Evolutionary conservation across 2,329 filamentous ascomycete species (phyloP).

Genomic region (Microascus cirrosus): DNA sequence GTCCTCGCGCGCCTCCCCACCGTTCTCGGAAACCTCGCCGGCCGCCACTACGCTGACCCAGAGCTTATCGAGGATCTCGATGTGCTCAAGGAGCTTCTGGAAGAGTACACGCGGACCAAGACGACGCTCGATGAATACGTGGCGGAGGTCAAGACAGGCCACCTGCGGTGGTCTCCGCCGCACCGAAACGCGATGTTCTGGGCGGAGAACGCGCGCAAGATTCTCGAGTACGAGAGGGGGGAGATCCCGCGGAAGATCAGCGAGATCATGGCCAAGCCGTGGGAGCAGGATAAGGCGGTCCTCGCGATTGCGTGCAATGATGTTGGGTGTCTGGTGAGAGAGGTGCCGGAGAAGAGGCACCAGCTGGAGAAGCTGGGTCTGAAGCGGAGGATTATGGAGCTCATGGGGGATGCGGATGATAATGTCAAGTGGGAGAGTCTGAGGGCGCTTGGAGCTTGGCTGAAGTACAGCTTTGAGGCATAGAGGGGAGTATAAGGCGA

Average conservation of each 20-base stretch:
- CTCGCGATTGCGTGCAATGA: conserved; percentile 90
- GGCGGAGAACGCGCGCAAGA: conserved; percentile 81
- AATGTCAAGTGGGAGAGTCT: conserved; percentile 87
- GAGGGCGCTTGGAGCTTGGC: conserved; percentile 60
- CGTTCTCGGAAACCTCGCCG: conserved; percentile 50
- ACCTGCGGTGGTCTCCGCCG: conserved; percentile 85
- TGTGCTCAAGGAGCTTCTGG: conserved; percentile 49
- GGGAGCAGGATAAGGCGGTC: conserved; percentile 75
- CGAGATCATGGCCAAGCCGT: conserved; percentile 68
- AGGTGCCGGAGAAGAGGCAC: conserved; percentile 72
- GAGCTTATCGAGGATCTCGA: conserved; percentile 54
- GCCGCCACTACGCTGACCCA: conserved; percentile 51
- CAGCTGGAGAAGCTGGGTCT: conserved; percentile 75
- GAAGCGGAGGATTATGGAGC: conserved; percentile 81
- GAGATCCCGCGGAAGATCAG: conserved; percentile 69
- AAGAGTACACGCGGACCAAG: conserved; percentile 59
- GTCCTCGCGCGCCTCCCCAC: conserved; percentile 72
- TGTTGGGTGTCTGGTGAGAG: conserved; percentile 76
- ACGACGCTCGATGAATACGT: conserved; percentile 82
- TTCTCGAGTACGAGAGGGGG: conserved; percentile 73
- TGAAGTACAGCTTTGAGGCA: conserved; percentile 52
- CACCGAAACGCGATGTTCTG: conserved; percentile 82
- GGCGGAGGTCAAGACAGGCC: conserved; percentile 74
- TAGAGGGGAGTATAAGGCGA: conserved; percentile 2
- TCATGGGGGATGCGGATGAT: conserved; percentile 86